Conservation (phyloP, 306 rosid genomes). For the Malus fusca region DNA sequence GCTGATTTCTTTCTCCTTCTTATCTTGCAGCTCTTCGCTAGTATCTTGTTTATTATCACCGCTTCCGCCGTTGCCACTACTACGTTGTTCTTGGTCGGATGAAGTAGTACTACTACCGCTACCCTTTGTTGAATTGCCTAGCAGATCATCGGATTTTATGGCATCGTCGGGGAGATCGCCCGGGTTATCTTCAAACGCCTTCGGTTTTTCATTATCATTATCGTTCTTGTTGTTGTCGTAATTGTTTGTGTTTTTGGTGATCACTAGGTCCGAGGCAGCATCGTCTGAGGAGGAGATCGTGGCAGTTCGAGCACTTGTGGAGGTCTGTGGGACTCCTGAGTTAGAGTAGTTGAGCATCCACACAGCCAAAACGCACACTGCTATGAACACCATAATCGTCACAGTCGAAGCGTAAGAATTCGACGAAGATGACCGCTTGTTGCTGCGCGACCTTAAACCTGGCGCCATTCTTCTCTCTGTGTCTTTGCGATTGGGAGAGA, state of each 20-base stretch:
- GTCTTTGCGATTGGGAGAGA: not conserved
- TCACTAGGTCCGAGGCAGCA: constrained; percentile 14
- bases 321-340: constrained; percentile 18
- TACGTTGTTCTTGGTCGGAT: not conserved
- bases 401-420: constrained; percentile 53
- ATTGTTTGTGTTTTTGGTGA: not conserved
- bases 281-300: not conserved
- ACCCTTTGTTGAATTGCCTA: not conserved
- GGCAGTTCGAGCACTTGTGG: constrained; percentile 22
- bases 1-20: not conserved
- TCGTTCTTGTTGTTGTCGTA: not conserved
- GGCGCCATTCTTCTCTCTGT: constrained; percentile 35
- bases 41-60: constrained; percentile 16
- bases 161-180: constrained; percentile 78
- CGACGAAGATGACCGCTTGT: constrained; percentile 39
- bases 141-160: constrained; percentile 40
- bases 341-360: constrained; percentile 59
- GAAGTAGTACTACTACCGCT: not conserved
- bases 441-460: constrained; percentile 42
- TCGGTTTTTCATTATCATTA: not conserved
- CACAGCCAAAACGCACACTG: constrained; percentile 52
- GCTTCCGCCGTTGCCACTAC: not conserved
- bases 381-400: constrained; percentile 44
- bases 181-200: constrained; percentile 55
- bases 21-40: not conserved